phyloP scores from a whole-genome alignment of 257 asterid species.

The Eustoma russellianum region DNA sequence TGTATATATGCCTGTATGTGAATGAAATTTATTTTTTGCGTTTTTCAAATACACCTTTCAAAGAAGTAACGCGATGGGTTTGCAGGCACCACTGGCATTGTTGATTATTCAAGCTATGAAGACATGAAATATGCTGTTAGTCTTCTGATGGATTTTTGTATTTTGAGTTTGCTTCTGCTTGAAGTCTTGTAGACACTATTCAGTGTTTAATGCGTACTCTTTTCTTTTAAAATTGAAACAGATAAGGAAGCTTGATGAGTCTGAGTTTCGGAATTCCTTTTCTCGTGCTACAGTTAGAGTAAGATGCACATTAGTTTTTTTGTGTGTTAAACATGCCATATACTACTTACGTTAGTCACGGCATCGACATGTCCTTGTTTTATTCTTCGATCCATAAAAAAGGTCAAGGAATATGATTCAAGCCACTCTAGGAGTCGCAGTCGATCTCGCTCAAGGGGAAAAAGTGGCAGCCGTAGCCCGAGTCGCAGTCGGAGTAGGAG shows the following conservation, averaged over 20 bases:
- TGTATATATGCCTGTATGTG: too few relatives aligned
- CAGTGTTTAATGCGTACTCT: neutral
- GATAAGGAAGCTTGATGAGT: conserved; percentile 90
- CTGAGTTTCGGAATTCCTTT: conserved; percentile 90
- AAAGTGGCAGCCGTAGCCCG: conserved; percentile 58
- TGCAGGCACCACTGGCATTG: conserved; percentile 86
- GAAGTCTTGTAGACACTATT: neutral
- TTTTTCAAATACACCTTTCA: too few relatives aligned
- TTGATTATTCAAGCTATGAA: conserved; percentile 75
- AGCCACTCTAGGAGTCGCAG: conserved; percentile 72
- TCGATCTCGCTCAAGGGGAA: conserved; percentile 64
- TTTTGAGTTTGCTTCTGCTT: neutral
- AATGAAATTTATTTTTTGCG: too few relatives aligned
- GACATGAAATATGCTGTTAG: conserved; percentile 95
- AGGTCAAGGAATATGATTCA: conserved; percentile 91
- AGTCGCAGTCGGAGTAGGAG: conserved; percentile 78
- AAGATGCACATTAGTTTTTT: conserved; percentile 14
- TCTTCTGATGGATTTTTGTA: conserved; percentile 2
- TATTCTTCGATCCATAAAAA: conserved; percentile 8
- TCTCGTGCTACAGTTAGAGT: conserved; percentile 74
- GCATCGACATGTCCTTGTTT: neutral
- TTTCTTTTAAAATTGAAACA: conserved; percentile 16
- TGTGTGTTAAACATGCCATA: neutral
- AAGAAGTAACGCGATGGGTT: neutral
- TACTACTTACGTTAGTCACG: neutral